A percentile compares a stretch with the other conserved stretches of the same genome.
These are phyloP conservation scores for Claviceps sp. DNA, from an alignment of 2,329 filamentous ascomycete genomes.

Conservation along the genomic window DNA sequence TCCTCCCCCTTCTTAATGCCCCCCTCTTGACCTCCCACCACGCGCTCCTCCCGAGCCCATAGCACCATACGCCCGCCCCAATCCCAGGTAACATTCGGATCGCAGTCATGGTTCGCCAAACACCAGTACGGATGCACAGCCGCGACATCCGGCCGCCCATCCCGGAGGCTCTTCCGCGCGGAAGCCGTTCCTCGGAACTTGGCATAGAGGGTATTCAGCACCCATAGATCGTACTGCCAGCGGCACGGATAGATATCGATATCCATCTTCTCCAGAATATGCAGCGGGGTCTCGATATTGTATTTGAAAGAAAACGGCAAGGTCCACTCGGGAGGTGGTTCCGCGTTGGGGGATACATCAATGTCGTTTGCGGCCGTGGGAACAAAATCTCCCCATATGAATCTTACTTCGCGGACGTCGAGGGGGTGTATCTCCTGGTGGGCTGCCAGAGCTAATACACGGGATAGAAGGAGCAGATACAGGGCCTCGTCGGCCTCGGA, in stretches of 20 bases:
- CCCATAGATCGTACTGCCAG: slow-evolving; percentile 56
- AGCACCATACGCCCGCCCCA: slow-evolving; percentile 73
- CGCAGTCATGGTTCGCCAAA: slow-evolving; percentile 88
- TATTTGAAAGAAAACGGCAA: slow-evolving; percentile 67
- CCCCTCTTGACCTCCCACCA: slow-evolving; percentile 34
- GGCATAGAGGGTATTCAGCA: slow-evolving; percentile 81
- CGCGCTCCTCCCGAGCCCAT: slow-evolving; percentile 43
- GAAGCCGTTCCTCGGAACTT: slow-evolving; percentile 92
- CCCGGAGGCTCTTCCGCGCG: slow-evolving; percentile 60
- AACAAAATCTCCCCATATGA: slow-evolving; percentile 57
- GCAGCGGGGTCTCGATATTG: slow-evolving; percentile 61
- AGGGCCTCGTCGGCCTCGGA: slow-evolving; percentile 46
- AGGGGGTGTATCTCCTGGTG: slow-evolving; percentile 50
- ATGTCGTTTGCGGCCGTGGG: slow-evolving; percentile 38
- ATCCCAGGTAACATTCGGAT: slow-evolving; percentile 90
- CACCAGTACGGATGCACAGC: slow-evolving; percentile 96
- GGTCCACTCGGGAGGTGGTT: slow-evolving; percentile 48
- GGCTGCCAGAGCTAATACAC: slow-evolving; percentile 47
- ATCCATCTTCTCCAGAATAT: slow-evolving; percentile 75
- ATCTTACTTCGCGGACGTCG: slow-evolving; percentile 50
- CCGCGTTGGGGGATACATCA: slow-evolving; percentile 37
- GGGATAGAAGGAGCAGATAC: slow-evolving; percentile 48
- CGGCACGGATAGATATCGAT: slow-evolving; percentile 56
- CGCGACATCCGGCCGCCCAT: slow-evolving; percentile 77
- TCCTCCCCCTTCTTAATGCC: slow-evolving; percentile 71